These are phyloP conservation scores for Cryptococcus sp. DNA, from an alignment of 1,284 basidiomycete species.

Conservation along the genomic window DNA sequence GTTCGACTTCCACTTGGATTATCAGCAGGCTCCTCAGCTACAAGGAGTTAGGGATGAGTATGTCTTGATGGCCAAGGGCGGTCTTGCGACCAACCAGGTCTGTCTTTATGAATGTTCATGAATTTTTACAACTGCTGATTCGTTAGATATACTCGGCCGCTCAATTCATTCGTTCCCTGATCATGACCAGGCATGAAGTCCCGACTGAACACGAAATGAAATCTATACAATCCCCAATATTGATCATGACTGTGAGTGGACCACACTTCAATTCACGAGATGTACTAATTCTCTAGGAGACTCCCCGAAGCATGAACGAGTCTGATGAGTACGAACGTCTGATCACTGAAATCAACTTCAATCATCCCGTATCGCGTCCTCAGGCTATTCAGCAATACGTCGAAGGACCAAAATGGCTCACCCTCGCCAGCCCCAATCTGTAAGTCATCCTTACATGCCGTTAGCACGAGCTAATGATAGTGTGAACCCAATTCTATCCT, in stretches of 20 bases:
- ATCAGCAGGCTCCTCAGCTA: slow-evolving; percentile 8
- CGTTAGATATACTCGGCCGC: background rate
- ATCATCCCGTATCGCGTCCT: background rate
- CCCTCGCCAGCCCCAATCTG: slow-evolving; percentile 19
- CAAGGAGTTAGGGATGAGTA: slow-evolving; percentile 19
- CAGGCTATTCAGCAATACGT: background rate
- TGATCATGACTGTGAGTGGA: background rate
- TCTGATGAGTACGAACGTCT: slow-evolving; percentile 1
- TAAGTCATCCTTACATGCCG: slow-evolving; percentile 5
- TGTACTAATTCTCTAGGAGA: background rate
- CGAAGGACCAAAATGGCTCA: slow-evolving; percentile 10
- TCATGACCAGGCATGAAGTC: background rate
- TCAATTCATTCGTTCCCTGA: background rate
- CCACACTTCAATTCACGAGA: background rate
- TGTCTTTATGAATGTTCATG: background rate
- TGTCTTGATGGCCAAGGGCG: slow-evolving; percentile 7
- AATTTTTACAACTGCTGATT: background rate
- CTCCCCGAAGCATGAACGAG: background rate
- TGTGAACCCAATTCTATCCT: slow-evolving; percentile 16
- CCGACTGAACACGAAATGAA: background rate
- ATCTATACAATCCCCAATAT: background rate
- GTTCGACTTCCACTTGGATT: slow-evolving; percentile 17
- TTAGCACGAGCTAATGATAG: slow-evolving; percentile 2
- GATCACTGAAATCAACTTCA: slow-evolving; percentile 1
- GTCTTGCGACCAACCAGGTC: slow-evolving; percentile 8